Base-by-base conservation (phyloP, 164 flowering plant species). In the Dillenia turbinata region DNA sequence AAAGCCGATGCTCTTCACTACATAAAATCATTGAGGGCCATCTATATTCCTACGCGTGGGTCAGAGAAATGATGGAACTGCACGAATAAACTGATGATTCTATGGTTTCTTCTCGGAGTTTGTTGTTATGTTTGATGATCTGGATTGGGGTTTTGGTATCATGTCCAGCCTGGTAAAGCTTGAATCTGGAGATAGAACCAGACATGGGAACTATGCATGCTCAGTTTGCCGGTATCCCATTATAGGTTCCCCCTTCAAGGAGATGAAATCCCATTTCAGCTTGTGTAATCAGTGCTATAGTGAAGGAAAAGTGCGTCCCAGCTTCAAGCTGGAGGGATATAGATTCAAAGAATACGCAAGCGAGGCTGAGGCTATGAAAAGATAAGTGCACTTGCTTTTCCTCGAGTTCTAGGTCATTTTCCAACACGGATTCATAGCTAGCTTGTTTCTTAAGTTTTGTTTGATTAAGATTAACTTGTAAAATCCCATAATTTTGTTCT, bases 91-190 rank as follows among this genome's bases (percentile, higher is more conserved):
- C 64, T 0, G 96, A 91, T 60, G 33, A 59, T 26, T 76, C 95
- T 9, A 65, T 65, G 64, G 69, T 89, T 11, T 84, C 99, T 10
- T 85, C 64, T 66, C 82, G 0, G 97, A 94, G 70, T 94, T 91
- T 65, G 71, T 82, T 12, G 71, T 68, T 61, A 84, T 92, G 90
- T 94, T 94, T 71, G 87, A 94, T 75, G 97, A 94, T 71, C 78
- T 74, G 14, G 99, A 94, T 60, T 89, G 96, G 96, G 99, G 99
- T 22, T 89, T 91, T 62, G 95, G 97, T 59, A 79, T 94, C 60
- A 78, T 94, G 88, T 69, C 87, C 44, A 85, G 81, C 54, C 69
- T 94, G 15, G 61, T 87, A 74, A 91, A 85, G 78, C 96, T 94
- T 44, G 99, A 91, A 71, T 58, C 50, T 15, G 84, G 86, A 12